Conservation (phyloP, 805 yeast species). For the Starmerella sp. region DNA sequence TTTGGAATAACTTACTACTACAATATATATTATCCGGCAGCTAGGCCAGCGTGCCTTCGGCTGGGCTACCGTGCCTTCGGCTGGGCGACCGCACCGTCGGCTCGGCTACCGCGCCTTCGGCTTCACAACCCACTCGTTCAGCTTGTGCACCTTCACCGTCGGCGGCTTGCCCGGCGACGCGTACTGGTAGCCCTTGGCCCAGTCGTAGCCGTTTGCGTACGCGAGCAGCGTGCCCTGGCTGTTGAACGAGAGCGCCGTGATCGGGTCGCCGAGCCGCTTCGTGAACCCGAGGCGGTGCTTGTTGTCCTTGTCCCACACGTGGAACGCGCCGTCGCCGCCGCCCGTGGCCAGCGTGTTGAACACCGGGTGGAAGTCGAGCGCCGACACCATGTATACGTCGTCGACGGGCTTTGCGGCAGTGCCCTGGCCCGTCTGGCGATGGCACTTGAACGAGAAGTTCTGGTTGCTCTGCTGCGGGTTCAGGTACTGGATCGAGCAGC, state of each 20-base stretch:
- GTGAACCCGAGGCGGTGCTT: conserved; percentile 78
- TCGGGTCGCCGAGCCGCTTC: conserved; percentile 41
- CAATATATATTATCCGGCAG: too few species aligned
- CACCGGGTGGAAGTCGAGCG: conserved; percentile 75
- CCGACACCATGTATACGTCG: conserved; percentile 65
- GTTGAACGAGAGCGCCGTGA: conserved; percentile 72
- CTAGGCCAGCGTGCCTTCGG: too few species aligned
- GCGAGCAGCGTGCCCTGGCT: conserved; percentile 76
- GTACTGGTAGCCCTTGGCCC: conserved; percentile 73
- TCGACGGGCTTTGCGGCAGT: conserved; percentile 45
- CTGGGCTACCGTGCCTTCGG: too few species aligned
- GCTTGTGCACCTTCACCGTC: conserved; percentile 68
- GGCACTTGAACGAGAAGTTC: conserved; percentile 91
- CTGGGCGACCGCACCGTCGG: too few species aligned
- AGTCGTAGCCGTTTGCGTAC: conserved; percentile 85
- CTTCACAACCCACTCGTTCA: conserved; percentile 76
- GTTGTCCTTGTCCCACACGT: conserved; percentile 93
- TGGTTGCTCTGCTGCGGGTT: conserved; percentile 50
- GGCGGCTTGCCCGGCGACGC: conserved; percentile 68
- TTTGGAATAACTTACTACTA: too few species aligned
- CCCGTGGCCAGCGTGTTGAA: conserved; percentile 89
- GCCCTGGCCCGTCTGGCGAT: conserved; percentile 49
- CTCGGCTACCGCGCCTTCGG: conserved; percentile 11
- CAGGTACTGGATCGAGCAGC: conserved; percentile 88
- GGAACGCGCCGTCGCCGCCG: conserved; percentile 87